These are phyloP conservation scores for Rickenella mellea DNA, from an alignment of 768 basidiomycete species.

Conservation along the genomic window DNA sequence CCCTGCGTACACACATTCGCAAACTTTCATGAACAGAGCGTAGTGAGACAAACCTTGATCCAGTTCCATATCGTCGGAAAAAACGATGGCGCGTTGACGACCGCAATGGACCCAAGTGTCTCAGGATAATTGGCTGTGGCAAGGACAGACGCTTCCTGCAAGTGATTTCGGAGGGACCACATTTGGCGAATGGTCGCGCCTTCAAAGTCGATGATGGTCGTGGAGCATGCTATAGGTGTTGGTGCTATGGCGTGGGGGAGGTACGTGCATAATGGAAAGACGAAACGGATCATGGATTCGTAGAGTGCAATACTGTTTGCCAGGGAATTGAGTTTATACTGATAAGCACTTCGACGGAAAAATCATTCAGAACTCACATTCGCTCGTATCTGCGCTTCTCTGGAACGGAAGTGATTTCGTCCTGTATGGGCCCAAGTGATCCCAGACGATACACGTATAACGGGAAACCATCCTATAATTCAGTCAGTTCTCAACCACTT, in stretches of 20 bases:
- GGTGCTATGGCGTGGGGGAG: conserved; percentile 43
- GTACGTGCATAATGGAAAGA: conserved; percentile 50
- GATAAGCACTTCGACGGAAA: not conserved
- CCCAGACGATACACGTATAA: conserved; percentile 69
- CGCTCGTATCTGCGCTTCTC: conserved; percentile 52
- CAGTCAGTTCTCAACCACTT: not conserved
- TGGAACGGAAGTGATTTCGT: conserved; percentile 48
- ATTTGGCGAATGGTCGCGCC: conserved; percentile 50
- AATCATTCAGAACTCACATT: conserved; percentile 42
- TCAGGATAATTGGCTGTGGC: conserved; percentile 81
- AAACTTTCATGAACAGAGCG: conserved; percentile 6
- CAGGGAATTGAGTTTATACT: not conserved
- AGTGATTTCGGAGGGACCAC: conserved; percentile 62
- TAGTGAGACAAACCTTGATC: conserved; percentile 48
- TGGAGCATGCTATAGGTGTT: conserved; percentile 51
- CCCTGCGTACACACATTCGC: conserved; percentile 24
- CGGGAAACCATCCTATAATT: conserved; percentile 50
- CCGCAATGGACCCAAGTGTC: conserved; percentile 52
- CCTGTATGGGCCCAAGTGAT: conserved; percentile 45
- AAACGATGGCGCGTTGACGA: conserved; percentile 77
- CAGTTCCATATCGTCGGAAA: conserved; percentile 80
- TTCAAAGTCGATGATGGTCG: conserved; percentile 66
- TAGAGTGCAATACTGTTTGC: conserved; percentile 50
- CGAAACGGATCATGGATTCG: conserved; percentile 59
- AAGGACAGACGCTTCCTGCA: conserved; percentile 65